phyloP scores from a whole-genome alignment of 352 stramenopile genomes.

The Globisporangium acanthophoron region DNA sequence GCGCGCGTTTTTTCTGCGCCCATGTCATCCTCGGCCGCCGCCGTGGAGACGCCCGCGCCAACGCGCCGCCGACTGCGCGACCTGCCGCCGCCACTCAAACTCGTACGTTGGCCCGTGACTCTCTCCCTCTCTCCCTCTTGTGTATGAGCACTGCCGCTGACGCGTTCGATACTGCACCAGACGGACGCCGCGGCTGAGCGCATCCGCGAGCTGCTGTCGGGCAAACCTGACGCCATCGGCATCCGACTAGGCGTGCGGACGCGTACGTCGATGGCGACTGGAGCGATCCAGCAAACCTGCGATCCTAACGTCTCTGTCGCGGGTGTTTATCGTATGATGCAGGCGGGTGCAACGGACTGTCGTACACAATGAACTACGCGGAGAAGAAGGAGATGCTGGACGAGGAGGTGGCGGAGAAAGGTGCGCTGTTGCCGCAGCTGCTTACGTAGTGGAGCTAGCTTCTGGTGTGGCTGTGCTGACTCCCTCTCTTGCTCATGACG shows the following conservation, averaged over 20 bases:
- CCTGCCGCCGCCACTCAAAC: constrained; percentile 65
- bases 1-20: constrained; percentile 6
- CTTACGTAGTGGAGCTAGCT: background rate
- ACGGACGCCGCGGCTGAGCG: constrained; percentile 85
- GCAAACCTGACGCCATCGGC: constrained; percentile 88
- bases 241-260: constrained; percentile 96
- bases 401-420: constrained; percentile 90
- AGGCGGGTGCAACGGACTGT: constrained; percentile 98
- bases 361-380: constrained; percentile 99
- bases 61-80: constrained; percentile 56
- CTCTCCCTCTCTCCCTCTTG: background rate
- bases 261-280: constrained; percentile 36
- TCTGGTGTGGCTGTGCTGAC: background rate
- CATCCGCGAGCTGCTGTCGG: constrained; percentile 82
- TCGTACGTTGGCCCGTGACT: constrained; percentile 28
- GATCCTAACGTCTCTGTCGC: background rate
- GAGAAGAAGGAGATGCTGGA: constrained; percentile 93
- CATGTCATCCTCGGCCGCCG: constrained; percentile 31
- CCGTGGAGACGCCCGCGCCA: constrained; percentile 24
- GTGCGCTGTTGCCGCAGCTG: constrained; percentile 16
- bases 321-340: background rate
- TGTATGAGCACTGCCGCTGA: background rate
- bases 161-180: constrained; percentile 15
- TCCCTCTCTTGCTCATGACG: background rate
- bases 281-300: background rate